Base-by-base conservation (phyloP, 1,284 basidiomycete genomes). In the Veloboletus limbatus region DNA sequence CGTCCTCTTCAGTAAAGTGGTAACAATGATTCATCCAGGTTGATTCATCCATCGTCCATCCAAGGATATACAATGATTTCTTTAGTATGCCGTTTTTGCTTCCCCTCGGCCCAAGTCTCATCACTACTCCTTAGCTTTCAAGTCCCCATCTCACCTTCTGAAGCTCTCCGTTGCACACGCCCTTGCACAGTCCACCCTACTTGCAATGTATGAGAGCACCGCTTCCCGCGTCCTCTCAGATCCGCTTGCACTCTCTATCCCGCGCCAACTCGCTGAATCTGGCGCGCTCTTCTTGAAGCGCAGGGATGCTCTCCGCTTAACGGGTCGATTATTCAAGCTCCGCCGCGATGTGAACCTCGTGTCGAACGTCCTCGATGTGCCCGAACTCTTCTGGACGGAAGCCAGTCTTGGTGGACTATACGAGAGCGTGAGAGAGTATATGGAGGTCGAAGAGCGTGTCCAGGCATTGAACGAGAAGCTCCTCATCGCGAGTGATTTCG, bases 371-470 rank as follows among this genome's bases (percentile, higher is more conserved):
- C 51, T 97, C 1, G 92, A 97, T 62, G 89, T 93, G 4, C 94
- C 94, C 0, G 93, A 96, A 62, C 70, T 97, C 38, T 98, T 98
- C 68, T 97, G 94, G 95, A 87, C 83, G 44, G 94, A 97, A 64
- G 93, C 93, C 10, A 92, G 85, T 54, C 69, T 97, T 58, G 88
- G 90, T 60, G 88, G 85, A 38, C 68, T 97, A 26, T 97, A 97
- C 65, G 91, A 95, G 60, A 93, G 94, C 0, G 93, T 96, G 40
- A 74, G 93, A 51, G 93, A 95, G 57, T 98, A 98, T 63, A 88
- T 97, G 75, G 94, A 98, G 69, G 92, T 97, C 43, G 84, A 84
- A 33, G 82, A 79, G 11, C 72, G 95, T 26, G 92, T 96, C 14
- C 81, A 88, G 62, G 89, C 87, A 17, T 69, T 98, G 54, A 97